A percentile compares a stretch with the other conserved stretches of the same genome.
Evolutionary conservation across 306 rosid species (phyloP).

Genomic region (Lathyrus sativus): DNA sequence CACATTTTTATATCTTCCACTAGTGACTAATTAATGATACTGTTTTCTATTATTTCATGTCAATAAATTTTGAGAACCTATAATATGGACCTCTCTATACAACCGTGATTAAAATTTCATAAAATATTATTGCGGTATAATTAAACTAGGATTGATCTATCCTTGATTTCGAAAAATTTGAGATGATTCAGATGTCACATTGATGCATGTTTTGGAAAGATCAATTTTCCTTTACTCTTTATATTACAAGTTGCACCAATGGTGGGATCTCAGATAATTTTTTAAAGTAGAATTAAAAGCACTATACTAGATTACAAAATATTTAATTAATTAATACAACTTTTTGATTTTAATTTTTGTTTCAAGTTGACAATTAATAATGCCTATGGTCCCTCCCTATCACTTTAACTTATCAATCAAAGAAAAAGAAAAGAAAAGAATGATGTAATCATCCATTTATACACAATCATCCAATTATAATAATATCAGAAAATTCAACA

Average conservation of each 20-base stretch:
- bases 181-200: neutral
- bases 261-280: conserved; percentile 28
- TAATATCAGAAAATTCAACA: conserved; percentile 7
- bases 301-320: conserved; percentile 6
- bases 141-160: too few relatives aligned
- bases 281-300: conserved; percentile 22
- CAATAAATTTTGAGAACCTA: too few relatives aligned
- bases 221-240: conserved; percentile 23
- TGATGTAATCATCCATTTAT: conserved; percentile 8
- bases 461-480: conserved; percentile 5
- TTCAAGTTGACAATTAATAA: conserved; percentile 33
- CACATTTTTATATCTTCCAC: conserved; percentile 20
- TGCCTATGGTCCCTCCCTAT: conserved; percentile 45
- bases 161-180: too few relatives aligned
- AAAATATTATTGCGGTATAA: too few relatives aligned
- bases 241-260: conserved; percentile 23
- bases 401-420: conserved; percentile 22
- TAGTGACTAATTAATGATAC: conserved; percentile 9
- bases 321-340: neutral
- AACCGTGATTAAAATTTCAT: too few relatives aligned
- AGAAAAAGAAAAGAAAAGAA: conserved; percentile 7
- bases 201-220: neutral
- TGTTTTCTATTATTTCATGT: neutral
- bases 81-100: too few relatives aligned
- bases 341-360: conserved; percentile 23